Evolutionary conservation across 2,329 filamentous ascomycete species (phyloP).

Genomic region (Aspergillus calidoustus): DNA sequence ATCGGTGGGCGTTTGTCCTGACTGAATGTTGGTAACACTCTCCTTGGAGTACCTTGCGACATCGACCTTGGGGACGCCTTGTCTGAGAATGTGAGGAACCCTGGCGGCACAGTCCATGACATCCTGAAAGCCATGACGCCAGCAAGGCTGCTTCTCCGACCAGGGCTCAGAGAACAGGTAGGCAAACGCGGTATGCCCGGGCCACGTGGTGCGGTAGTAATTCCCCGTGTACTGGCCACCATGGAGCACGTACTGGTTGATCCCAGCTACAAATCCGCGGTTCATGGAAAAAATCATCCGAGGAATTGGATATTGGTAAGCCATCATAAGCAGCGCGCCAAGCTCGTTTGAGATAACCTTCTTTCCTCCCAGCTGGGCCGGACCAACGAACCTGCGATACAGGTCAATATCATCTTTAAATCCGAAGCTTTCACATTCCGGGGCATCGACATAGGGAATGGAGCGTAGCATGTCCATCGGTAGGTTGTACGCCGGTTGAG

Average conservation of each 20-base stretch:
- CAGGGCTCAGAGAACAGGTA: conserved; percentile 52
- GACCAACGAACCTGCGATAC: conserved; percentile 47
- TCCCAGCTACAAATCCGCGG: conserved; percentile 44
- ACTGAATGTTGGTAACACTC: too few relatives aligned
- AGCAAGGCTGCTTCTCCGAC: conserved; percentile 44
- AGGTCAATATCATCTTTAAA: conserved; percentile 45
- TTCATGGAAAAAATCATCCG: conserved; percentile 43
- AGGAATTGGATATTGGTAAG: conserved; percentile 31
- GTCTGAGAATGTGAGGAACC: too few relatives aligned
- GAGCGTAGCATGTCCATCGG: conserved; percentile 48
- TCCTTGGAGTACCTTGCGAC: too few relatives aligned
- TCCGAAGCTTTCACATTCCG: conserved; percentile 48
- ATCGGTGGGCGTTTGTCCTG: too few relatives aligned
- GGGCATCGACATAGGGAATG: conserved; percentile 44
- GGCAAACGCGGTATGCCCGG: conserved; percentile 51
- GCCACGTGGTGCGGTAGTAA: conserved; percentile 56
- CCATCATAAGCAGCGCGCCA: conserved; percentile 33
- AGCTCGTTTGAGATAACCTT: conserved; percentile 48
- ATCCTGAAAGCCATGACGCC: not conserved
- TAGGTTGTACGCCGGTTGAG: conserved; percentile 49
- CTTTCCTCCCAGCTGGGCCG: conserved; percentile 45
- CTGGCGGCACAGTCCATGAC: not conserved
- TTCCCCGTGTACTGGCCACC: conserved; percentile 47
- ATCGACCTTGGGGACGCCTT: too few relatives aligned
- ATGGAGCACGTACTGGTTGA: conserved; percentile 54